Evolutionary conservation across 192 early-diverging fungal species (phyloP).

Genomic region (Backusella luteola): DNA sequence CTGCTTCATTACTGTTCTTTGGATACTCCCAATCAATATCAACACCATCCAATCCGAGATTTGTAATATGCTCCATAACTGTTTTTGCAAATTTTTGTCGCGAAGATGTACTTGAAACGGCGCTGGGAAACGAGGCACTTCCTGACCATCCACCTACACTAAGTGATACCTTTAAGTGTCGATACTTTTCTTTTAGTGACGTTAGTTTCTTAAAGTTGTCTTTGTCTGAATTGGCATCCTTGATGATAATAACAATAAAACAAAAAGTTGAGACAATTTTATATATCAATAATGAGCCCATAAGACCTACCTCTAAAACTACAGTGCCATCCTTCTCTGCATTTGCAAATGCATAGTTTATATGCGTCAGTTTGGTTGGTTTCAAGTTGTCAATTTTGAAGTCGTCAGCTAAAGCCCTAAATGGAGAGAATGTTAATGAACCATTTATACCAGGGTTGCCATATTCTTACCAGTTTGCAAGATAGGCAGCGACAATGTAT

Average conservation of each 20-base stretch:
- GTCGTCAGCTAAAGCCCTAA: constrained; percentile 66
- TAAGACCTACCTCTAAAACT: constrained; percentile 45
- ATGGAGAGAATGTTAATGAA: too few relatives aligned
- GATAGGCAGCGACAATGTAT: constrained; percentile 25
- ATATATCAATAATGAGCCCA: background rate
- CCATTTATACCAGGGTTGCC: too few relatives aligned
- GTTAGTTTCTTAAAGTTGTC: constrained; percentile 63
- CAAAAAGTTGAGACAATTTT: too few relatives aligned
- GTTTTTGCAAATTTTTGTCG: constrained; percentile 59
- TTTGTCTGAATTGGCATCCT: constrained; percentile 74
- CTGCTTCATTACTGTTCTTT: constrained; percentile 67
- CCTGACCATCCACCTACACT: constrained; percentile 78
- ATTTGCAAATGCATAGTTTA: constrained; percentile 80
- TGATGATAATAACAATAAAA: background rate
- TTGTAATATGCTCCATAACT: constrained; percentile 39
- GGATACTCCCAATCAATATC: constrained; percentile 84
- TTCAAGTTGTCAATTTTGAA: constrained; percentile 59
- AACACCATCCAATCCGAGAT: constrained; percentile 51
- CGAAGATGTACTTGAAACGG: constrained; percentile 46
- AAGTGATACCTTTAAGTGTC: constrained; percentile 66
- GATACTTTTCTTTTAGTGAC: constrained; percentile 64
- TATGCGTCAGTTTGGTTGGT: constrained; percentile 62
- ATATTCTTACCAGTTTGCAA: constrained; percentile 24
- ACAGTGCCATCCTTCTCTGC: constrained; percentile 59
- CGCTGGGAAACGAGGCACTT: constrained; percentile 66